A percentile compares a stretch with the other conserved stretches of the same genome.
These are phyloP conservation scores for Cladophialophora yegresii DNA, from an alignment of 2,329 filamentous ascomycete species.

Conservation along the genomic window DNA sequence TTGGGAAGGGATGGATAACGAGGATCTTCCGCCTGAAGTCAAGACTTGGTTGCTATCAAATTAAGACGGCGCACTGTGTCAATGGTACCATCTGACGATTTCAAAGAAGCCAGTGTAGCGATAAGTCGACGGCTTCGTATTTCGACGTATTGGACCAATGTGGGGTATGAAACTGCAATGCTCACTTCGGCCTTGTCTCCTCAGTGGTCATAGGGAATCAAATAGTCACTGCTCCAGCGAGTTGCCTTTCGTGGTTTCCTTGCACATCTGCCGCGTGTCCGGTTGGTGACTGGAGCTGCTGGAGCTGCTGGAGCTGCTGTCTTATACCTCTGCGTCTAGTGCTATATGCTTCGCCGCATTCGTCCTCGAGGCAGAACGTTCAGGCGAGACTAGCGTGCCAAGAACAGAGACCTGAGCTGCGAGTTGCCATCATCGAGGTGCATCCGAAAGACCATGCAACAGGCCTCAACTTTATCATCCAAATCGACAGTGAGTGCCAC, in stretches of 20 bases:
- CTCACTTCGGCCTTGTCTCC: neutral
- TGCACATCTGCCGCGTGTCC: neutral
- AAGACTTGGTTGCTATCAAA: neutral
- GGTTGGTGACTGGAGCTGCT: neutral
- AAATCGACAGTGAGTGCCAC: constrained; percentile 13
- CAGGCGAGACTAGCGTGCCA: constrained; percentile 21
- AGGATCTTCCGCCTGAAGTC: neutral
- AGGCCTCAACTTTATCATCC: constrained; percentile 26
- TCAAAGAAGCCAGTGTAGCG: neutral
- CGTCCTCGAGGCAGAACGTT: constrained; percentile 8
- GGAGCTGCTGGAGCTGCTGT: neutral
- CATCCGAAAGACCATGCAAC: neutral
- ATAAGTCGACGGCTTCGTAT: neutral
- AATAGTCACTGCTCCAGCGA: neutral
- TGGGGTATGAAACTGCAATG: neutral
- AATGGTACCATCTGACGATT: neutral
- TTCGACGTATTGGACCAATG: neutral
- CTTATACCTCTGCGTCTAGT: neutral
- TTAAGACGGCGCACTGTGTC: neutral
- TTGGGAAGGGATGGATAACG: no score
- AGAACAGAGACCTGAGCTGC: constrained; percentile 12
- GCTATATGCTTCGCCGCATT: constrained; percentile 3
- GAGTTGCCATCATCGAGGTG: constrained; percentile 23
- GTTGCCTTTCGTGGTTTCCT: neutral
- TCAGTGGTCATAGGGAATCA: neutral